Percentiles rank a stretch among this genome's conserved stretches.
Conservation (phyloP, 2,329 filamentous ascomycete genomes). For the Phialophora macrospora region DNA sequence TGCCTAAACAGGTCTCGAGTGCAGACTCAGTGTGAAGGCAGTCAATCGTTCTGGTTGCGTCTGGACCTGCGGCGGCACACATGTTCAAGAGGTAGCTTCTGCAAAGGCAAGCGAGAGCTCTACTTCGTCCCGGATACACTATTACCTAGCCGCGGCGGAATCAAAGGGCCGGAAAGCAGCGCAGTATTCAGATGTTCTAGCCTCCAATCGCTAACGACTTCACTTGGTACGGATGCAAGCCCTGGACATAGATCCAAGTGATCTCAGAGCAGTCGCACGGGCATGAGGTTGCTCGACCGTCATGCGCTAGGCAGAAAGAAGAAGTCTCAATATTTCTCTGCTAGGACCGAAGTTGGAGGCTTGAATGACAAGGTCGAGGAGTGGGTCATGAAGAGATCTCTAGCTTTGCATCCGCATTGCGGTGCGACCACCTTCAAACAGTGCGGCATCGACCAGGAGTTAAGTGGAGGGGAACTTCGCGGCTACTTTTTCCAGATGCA, state of each 20-base stretch:
- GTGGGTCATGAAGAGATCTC: neutral
- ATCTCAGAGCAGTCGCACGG: neutral
- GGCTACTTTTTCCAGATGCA: constrained; percentile 4
- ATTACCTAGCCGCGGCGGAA: constrained; percentile 4
- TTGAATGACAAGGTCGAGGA: neutral
- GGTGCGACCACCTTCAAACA: neutral
- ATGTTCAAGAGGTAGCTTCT: neutral
- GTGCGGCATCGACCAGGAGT: neutral
- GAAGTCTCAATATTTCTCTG: neutral
- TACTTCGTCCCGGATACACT: neutral
- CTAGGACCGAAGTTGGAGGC: neutral
- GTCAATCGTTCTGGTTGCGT: neutral
- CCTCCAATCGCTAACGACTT: neutral
- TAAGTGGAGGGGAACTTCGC: neutral
- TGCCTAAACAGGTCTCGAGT: neutral
- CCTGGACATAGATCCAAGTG: neutral
- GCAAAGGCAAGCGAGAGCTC: neutral
- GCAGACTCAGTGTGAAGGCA: neutral
- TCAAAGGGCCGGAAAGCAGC: neutral
- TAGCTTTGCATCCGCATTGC: neutral
- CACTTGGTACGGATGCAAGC: neutral
- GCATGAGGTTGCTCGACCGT: neutral
- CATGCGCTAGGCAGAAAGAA: neutral
- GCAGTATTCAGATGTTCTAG: neutral
- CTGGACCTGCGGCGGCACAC: neutral